A percentile compares a stretch with the other conserved stretches of the same genome.
phyloP scores from a whole-genome alignment of 2,329 filamentous ascomycete genomes.

The Periconia sp. region DNA sequence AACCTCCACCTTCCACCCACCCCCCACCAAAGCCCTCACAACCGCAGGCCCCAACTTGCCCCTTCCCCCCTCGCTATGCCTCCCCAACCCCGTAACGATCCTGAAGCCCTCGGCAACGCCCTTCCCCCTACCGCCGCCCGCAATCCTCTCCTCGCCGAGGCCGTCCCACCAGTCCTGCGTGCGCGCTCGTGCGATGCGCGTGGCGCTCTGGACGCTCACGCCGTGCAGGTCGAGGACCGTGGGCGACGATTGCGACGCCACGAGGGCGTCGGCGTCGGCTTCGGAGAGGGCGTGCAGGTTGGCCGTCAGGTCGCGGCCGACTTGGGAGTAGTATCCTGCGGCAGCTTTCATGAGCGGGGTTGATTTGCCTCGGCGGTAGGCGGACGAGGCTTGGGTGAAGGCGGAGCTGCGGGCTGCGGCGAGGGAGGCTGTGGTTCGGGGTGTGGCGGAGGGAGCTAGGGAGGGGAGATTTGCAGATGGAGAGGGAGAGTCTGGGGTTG shows the following conservation, averaged over 20 bases:
- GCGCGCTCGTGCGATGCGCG: slow-evolving; percentile 73
- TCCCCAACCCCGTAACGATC: slow-evolving; percentile 81
- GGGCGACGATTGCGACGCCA: slow-evolving; percentile 72
- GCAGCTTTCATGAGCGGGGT: slow-evolving; percentile 76
- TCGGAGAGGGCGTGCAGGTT: slow-evolving; percentile 65
- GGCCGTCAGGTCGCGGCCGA: slow-evolving; percentile 69
- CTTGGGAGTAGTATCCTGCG: slow-evolving; percentile 75
- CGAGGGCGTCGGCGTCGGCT: slow-evolving; percentile 72
- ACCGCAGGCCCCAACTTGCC: slow-evolving; percentile 81
- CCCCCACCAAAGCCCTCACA: slow-evolving; percentile 72
- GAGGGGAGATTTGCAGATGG: slow-evolving; percentile 31
- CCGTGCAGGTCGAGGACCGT: slow-evolving; percentile 80
- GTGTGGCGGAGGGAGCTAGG: slow-evolving; percentile 35
- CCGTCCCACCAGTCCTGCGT: slow-evolving; percentile 78
- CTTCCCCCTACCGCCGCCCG: slow-evolving; percentile 52
- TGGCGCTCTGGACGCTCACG: slow-evolving; percentile 78
- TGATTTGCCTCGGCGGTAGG: slow-evolving; percentile 68
- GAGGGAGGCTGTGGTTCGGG: slow-evolving; percentile 51
- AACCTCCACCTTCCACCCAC: slow-evolving; percentile 83
- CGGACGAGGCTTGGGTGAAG: slow-evolving; percentile 63
- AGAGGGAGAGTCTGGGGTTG: slow-evolving; percentile 18
- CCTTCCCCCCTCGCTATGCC: slow-evolving; percentile 77
- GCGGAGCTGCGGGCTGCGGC: slow-evolving; percentile 57
- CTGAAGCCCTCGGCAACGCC: slow-evolving; percentile 63
- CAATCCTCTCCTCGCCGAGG: slow-evolving; percentile 69